Conservation (phyloP, 257 asterid genomes). For the Lavandula angustifolia region DNA sequence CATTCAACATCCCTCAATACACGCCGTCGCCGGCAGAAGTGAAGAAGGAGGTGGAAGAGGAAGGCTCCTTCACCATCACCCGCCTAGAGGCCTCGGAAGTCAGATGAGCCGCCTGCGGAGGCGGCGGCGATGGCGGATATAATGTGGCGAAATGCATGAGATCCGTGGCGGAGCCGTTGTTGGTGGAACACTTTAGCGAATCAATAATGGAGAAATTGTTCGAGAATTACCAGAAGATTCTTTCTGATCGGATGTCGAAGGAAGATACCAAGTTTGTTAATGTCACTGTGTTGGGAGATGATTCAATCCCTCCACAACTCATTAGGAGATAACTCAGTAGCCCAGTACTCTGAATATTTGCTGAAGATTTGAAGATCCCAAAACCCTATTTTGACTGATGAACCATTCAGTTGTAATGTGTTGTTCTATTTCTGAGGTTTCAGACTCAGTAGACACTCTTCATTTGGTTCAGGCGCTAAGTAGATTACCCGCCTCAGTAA, state of each 20-base stretch:
- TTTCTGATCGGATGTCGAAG: constrained; percentile 33
- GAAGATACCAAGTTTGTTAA: constrained; percentile 43
- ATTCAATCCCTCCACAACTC: no score
- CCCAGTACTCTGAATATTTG: no score
- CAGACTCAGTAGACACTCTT: no score
- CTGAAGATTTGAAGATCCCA: no score
- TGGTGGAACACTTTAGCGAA: constrained; percentile 56
- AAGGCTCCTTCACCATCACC: constrained; percentile 52
- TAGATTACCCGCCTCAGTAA: no score
- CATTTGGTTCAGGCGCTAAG: no score
- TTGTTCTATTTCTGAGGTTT: no score
- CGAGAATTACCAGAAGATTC: constrained; percentile 32
- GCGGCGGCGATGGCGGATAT: constrained; percentile 38
- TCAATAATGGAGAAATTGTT: constrained; percentile 47
- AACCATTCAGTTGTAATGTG: no score
- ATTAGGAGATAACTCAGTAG: no score
- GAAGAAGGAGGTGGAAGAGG: constrained; percentile 41
- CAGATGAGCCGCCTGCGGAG: constrained; percentile 49
- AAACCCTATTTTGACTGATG: no score
- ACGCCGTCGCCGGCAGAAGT: constrained; percentile 59
- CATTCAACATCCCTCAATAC: constrained; percentile 66
- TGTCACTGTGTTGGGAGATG: constrained; percentile 48
- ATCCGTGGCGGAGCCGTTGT: constrained; percentile 65
- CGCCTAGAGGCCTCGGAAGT: constrained; percentile 44
- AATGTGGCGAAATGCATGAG: constrained; percentile 58